These are phyloP conservation scores for Emergomyces pasteurianus DNA, from an alignment of 2,329 filamentous ascomycete species.

Conservation along the genomic window DNA sequence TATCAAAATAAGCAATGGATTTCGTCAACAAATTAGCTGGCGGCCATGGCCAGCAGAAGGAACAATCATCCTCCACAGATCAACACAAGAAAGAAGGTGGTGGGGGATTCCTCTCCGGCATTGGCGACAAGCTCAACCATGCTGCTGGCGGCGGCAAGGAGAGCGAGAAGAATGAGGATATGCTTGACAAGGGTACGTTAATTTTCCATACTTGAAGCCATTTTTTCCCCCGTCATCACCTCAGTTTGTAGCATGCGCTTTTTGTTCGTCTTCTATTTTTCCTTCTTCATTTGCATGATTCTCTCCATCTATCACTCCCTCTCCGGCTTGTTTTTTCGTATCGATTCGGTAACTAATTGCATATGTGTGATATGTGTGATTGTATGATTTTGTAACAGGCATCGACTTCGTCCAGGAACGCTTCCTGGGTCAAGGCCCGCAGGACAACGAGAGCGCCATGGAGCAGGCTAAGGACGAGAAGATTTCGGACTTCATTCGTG, in stretches of 20 bases:
- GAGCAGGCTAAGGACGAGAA: conserved; percentile 69
- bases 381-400: conserved; percentile 36
- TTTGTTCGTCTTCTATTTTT: background rate
- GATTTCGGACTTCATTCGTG: conserved; percentile 22
- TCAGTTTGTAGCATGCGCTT: background rate
- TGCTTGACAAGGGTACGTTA: conserved; percentile 61
- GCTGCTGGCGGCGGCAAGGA: conserved; percentile 60
- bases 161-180: conserved; percentile 72
- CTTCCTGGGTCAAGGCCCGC: conserved; percentile 55
- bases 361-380: background rate
- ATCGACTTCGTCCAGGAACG: conserved; percentile 70
- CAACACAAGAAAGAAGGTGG: conserved; percentile 12
- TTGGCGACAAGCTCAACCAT: conserved; percentile 59
- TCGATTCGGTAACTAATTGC: background rate
- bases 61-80: conserved; percentile 10
- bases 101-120: conserved; percentile 43
- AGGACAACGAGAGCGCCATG: conserved; percentile 58
- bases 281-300: background rate
- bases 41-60: conserved; percentile 25
- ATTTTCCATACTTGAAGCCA: background rate
- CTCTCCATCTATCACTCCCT: background rate
- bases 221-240: background rate
- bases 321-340: background rate
- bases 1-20: background rate
- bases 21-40: conserved; percentile 41